Evolutionary conservation across 2,329 filamentous ascomycete genomes (phyloP).

Genomic region (Ilyonectria sp.): DNA sequence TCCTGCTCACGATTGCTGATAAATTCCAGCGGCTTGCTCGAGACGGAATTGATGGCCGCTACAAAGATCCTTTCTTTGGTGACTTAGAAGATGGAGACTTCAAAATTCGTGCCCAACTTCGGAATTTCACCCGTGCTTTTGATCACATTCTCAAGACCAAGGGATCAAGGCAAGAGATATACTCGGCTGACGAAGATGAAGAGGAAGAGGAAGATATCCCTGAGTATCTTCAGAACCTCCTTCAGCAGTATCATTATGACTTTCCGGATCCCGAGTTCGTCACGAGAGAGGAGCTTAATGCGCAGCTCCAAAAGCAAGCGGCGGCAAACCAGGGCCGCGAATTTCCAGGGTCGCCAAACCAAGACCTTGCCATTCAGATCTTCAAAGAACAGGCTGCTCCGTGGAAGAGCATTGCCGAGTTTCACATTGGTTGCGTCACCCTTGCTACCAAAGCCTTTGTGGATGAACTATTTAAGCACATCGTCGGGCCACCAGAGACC

Average conservation of each 20-base stretch:
- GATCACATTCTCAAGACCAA: constrained; percentile 45
- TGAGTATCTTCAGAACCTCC: constrained; percentile 46
- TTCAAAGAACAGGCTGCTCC: constrained; percentile 55
- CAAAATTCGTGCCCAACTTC: constrained; percentile 51
- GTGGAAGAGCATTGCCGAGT: constrained; percentile 59
- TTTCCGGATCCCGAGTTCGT: neutral
- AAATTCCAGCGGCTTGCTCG: constrained; percentile 52
- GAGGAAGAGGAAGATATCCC: constrained; percentile 27
- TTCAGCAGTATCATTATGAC: constrained; percentile 45
- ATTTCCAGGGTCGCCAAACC: constrained; percentile 55
- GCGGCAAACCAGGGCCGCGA: constrained; percentile 57
- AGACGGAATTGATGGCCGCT: constrained; percentile 49
- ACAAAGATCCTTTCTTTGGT: constrained; percentile 57
- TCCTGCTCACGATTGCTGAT: constrained; percentile 54
- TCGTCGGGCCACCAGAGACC: constrained; percentile 43
- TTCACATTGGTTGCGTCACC: constrained; percentile 53
- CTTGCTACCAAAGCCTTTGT: constrained; percentile 54
- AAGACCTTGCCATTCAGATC: constrained; percentile 52
- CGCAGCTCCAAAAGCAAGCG: constrained; percentile 51
- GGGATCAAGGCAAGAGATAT: constrained; percentile 43
- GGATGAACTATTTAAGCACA: constrained; percentile 53
- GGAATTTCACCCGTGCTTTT: constrained; percentile 51
- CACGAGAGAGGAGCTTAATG: neutral
- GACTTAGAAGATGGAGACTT: constrained; percentile 27
- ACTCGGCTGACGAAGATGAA: constrained; percentile 3